Evolutionary conservation across 2,329 filamentous ascomycete genomes (phyloP).

Genomic region (Shiraia bambusicola): DNA sequence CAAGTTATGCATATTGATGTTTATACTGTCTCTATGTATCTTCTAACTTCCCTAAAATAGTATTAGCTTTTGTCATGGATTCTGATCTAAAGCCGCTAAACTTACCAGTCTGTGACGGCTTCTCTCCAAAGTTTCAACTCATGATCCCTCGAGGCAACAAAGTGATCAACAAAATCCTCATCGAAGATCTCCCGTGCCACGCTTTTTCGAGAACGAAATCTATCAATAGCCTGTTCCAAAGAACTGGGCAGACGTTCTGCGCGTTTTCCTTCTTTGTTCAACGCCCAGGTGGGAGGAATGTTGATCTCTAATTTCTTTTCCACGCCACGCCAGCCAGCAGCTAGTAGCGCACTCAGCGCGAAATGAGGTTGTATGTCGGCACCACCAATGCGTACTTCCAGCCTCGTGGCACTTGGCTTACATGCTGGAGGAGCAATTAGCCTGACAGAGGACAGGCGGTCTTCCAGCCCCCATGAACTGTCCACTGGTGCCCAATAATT

Average conservation of each 20-base stretch:
- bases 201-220: conserved; percentile 49
- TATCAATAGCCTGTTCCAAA: too few species aligned
- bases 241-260: too few species aligned
- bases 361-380: conserved; percentile 84
- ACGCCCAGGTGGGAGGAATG: conserved; percentile 72
- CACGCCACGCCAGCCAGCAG: conserved; percentile 82
- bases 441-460: conserved; percentile 82
- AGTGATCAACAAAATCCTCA: conserved; percentile 90
- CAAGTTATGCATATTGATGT: too few species aligned
- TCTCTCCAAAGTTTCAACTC: conserved; percentile 87
- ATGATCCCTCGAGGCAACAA: conserved; percentile 82
- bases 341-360: conserved; percentile 79
- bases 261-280: too few species aligned
- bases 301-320: conserved; percentile 52
- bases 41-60: too few species aligned
- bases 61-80: too few species aligned
- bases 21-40: too few species aligned
- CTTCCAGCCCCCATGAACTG: conserved; percentile 90
- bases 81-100: not conserved
- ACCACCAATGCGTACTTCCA: conserved; percentile 84
- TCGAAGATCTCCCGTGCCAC: conserved; percentile 84
- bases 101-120: conserved; percentile 84
- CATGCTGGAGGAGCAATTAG: conserved; percentile 84
- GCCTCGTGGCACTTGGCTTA: conserved; percentile 77
- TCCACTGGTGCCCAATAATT: conserved; percentile 97